Conservation (phyloP, 257 asterid species). For the Henckelia pumila region DNA sequence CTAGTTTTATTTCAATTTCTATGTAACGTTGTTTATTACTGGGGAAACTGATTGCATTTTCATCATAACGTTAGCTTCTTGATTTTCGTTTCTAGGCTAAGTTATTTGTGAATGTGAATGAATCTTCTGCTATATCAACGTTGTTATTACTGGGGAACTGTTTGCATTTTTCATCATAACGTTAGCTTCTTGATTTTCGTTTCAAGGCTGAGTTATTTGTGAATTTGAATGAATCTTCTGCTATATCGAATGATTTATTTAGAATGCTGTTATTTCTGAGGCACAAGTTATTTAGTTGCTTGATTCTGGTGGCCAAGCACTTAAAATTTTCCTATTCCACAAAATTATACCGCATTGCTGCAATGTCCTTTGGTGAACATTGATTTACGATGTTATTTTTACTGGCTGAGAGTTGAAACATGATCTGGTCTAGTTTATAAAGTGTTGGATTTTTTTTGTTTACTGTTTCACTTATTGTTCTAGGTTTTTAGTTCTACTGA, state of each 20-base stretch:
- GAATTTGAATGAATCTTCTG: slow-evolving; percentile 7
- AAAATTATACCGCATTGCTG: too few relatives aligned
- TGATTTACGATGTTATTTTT: neutral
- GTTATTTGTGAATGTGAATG: too few relatives aligned
- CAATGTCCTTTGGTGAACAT: neutral
- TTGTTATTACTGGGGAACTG: neutral
- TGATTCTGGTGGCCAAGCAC: slow-evolving; percentile 10
- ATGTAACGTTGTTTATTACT: too few relatives aligned
- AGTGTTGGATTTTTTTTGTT: slow-evolving; percentile 17
- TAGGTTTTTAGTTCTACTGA: too few relatives aligned
- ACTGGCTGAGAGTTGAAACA: neutral
- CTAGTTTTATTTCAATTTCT: too few relatives aligned
- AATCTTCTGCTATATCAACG: too few relatives aligned
- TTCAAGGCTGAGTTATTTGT: slow-evolving; percentile 10
- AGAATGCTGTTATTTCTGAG: slow-evolving; percentile 11
- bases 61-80: too few relatives aligned
- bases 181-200: neutral
- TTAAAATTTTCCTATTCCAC: too few relatives aligned
- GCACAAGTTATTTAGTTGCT: neutral
- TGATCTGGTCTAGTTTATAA: slow-evolving; percentile 12
- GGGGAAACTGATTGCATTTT: too few relatives aligned
- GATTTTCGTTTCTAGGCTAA: too few relatives aligned
- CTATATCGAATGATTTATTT: slow-evolving; percentile 2
- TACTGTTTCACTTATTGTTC: too few relatives aligned
- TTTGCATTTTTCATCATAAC: neutral